Percentiles rank a stretch among this genome's conserved stretches.
phyloP scores from a whole-genome alignment of 495 filamentous ascomycete species.

The Lepidopterella palustris region DNA sequence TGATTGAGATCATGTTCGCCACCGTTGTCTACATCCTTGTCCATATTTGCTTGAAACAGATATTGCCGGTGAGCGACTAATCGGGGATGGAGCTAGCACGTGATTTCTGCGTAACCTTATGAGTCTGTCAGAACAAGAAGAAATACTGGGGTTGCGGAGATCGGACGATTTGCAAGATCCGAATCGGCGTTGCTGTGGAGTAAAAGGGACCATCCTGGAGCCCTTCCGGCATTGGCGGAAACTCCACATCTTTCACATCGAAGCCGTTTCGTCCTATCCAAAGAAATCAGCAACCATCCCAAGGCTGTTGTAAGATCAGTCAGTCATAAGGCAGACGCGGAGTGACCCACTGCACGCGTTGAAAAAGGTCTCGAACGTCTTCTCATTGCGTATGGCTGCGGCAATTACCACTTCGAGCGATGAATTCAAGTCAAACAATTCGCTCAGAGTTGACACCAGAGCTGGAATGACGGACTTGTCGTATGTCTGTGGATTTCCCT shows the following conservation, averaged over 20 bases:
- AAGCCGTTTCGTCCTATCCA: conserved; percentile 30
- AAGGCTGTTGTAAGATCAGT: background rate
- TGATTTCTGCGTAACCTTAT: background rate
- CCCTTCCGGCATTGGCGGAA: conserved; percentile 18
- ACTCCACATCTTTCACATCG: conserved; percentile 26
- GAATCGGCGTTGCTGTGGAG: conserved; percentile 30
- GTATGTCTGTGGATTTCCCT: conserved; percentile 49
- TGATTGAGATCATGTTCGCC: background rate
- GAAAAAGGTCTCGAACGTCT: conserved; percentile 55
- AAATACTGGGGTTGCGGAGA: background rate
- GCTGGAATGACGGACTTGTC: conserved; percentile 52
- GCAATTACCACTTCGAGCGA: conserved; percentile 49
- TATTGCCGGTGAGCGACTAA: background rate
- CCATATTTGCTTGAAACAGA: background rate
- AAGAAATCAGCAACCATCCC: conserved; percentile 14
- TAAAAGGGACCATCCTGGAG: conserved; percentile 33
- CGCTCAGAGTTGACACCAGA: conserved; percentile 49
- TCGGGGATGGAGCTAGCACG: background rate
- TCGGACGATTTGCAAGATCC: conserved; percentile 30
- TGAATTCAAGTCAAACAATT: conserved; percentile 49
- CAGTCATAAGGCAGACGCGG: background rate
- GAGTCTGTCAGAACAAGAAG: conserved; percentile 12
- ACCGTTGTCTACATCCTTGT: background rate
- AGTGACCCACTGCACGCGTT: conserved; percentile 48
- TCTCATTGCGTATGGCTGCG: conserved; percentile 55